Conservation (phyloP, 106 monocot genomes). For the Dioscorea dumetorum region DNA sequence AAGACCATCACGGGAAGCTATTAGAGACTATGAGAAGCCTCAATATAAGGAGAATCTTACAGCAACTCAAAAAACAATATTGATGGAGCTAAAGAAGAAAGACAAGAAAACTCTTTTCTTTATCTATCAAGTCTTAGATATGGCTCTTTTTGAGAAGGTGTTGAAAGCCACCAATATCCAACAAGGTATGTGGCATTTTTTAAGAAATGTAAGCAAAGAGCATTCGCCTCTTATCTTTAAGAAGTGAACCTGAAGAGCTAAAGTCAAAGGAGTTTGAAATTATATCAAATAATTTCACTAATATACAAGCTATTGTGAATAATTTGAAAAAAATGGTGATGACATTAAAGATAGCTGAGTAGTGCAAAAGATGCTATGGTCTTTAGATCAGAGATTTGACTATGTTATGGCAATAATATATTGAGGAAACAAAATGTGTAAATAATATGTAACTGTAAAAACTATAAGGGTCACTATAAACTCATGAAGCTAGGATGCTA, state of each 20-base stretch:
- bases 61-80: too few species aligned
- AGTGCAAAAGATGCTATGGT: neutral
- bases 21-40: too few species aligned
- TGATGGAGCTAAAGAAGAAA: neutral
- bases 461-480: too few species aligned
- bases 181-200: too few species aligned
- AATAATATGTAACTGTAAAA: neutral
- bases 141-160: neutral
- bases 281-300: neutral
- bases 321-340: constrained; percentile 1
- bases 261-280: neutral
- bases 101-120: neutral
- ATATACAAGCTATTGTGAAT: neutral
- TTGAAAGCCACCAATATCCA: neutral
- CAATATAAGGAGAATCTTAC: too few species aligned
- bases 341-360: neutral
- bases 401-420: neutral
- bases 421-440: neutral
- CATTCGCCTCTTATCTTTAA: neutral
- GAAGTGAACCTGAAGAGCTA: neutral
- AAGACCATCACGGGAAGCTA: too few species aligned
- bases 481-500: neutral
- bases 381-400: neutral
- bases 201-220: too few species aligned
- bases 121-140: neutral